phyloP scores from a whole-genome alignment of 768 basidiomycete genomes.

The Termitomyces sp. region DNA sequence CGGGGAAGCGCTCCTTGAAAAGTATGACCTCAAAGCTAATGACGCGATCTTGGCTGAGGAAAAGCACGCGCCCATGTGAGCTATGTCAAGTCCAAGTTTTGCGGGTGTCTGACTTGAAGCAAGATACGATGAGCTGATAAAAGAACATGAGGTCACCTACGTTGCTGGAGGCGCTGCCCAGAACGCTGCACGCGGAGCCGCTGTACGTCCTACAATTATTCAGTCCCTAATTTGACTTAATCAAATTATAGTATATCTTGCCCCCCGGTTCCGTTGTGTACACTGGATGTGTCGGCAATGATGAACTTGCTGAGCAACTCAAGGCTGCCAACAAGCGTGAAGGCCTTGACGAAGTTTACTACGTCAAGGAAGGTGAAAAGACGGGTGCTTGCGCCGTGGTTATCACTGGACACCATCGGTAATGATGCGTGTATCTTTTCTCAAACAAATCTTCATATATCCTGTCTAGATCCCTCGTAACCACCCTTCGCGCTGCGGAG shows the following conservation, averaged over 20 bases:
- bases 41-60: slow-evolving; percentile 93
- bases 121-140: slow-evolving; percentile 88
- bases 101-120: background rate
- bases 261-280: slow-evolving; percentile 88
- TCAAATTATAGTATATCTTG: slow-evolving; percentile 71
- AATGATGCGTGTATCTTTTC: background rate
- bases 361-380: slow-evolving; percentile 79
- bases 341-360: slow-evolving; percentile 84
- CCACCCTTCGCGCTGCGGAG: slow-evolving; percentile 86
- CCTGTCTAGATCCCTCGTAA: slow-evolving; percentile 75
- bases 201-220: slow-evolving; percentile 48
- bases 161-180: slow-evolving; percentile 97
- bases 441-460: background rate
- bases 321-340: slow-evolving; percentile 88
- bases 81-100: background rate
- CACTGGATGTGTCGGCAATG: slow-evolving; percentile 91
- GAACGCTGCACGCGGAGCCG: slow-evolving; percentile 94
- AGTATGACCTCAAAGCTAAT: slow-evolving; percentile 89
- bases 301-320: slow-evolving; percentile 86
- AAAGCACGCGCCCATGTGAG: slow-evolving; percentile 84
- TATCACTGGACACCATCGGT: slow-evolving; percentile 92
- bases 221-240: slow-evolving; percentile 4
- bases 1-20: slow-evolving; percentile 79
- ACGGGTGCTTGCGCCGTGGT: slow-evolving; percentile 97
- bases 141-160: slow-evolving; percentile 72